Evolutionary conservation across 1,284 basidiomycete species (phyloP), one percentile per base, ranked within the genome.

Genomic region (Austropuccinia psidii): DNA sequence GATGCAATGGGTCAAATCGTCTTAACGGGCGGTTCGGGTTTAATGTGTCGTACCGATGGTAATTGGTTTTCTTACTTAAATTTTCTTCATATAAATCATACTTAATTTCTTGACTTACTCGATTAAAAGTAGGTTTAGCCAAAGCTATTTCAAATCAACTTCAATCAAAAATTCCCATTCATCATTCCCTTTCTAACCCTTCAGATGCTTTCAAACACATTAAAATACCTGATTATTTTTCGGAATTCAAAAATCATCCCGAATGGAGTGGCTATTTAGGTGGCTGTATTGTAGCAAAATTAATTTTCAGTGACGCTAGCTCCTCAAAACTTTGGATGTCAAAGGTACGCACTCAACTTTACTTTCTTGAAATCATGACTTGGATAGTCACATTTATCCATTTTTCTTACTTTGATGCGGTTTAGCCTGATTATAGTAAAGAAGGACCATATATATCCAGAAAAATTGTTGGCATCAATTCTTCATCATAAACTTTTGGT

Each of bases 201-300:
- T n/a, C n/a, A 41, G 9, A n/a, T 29, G 49, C 27, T 8, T 69
- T 69, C 29, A 69, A 73, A 41, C 60, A 35, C 3, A 29, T 60
- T 15, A 73, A 55, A 43, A 52, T 73, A 61, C 69, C 69, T 2
- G 69, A 73, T n/a, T 73, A 73, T 33, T 73, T 73, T 45, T 73
- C 69, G 21, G 69, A 73, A 27, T 73, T 73, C n/a, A 73, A 73
- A 55, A 47, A 45, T 50, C 62, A 50, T 49, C 69, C 69, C 13
- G 69, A 73, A 39, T 62, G 52, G 29, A 43, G 62, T 24, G 60
- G 49, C 4, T 73, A 41, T 35, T 64, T 73, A 27, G 69, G 69
- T 41, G 69, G 69, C 17, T 61, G 58, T 24, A 64, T 73, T 33
- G 60, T 73, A 5, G 69, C 60, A 15, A 73, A 73, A 37, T 55